Conservation (phyloP, 805 yeast species). For the Saccharomycopsis javanensis region DNA sequence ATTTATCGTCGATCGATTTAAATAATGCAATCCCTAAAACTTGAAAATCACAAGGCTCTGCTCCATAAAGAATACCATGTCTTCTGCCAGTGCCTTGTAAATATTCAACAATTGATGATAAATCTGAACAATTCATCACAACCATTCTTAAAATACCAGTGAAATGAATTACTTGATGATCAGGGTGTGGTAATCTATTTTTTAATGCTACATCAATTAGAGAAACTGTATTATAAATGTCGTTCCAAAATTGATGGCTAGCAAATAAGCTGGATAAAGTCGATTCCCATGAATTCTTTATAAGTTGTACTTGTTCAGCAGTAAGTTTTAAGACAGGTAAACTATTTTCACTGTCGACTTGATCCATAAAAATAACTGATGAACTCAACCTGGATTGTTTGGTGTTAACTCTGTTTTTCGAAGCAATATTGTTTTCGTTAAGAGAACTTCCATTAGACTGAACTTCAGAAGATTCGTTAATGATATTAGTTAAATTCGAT, state of each 20-base stretch:
- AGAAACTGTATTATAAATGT: conserved; percentile 14
- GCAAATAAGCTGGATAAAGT: conserved; percentile 14
- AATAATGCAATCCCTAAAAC: conserved; percentile 19
- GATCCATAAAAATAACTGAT: neutral
- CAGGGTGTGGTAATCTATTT: conserved; percentile 15
- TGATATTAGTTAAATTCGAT: neutral
- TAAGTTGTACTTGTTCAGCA: conserved; percentile 11
- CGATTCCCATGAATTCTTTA: conserved; percentile 19
- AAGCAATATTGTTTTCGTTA: neutral
- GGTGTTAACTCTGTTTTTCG: neutral
- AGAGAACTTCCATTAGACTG: neutral
- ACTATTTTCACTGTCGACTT: neutral
- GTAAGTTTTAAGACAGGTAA: conserved; percentile 8
- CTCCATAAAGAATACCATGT: conserved; percentile 20
- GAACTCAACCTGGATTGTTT: neutral
- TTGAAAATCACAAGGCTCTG: conserved; percentile 20
- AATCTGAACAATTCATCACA: conserved; percentile 14
- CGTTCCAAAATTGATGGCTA: conserved; percentile 18
- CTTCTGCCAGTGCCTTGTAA: conserved; percentile 19
- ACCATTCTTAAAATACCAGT: conserved; percentile 20
- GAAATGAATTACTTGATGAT: conserved; percentile 19
- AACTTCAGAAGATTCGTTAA: neutral
- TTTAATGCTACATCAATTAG: conserved; percentile 13
- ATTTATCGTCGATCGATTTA: conserved; percentile 16
- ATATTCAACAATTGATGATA: conserved; percentile 18